Evolutionary conservation across 768 basidiomycete species (phyloP).

Genomic region (Xerocomellus amylosporus): DNA sequence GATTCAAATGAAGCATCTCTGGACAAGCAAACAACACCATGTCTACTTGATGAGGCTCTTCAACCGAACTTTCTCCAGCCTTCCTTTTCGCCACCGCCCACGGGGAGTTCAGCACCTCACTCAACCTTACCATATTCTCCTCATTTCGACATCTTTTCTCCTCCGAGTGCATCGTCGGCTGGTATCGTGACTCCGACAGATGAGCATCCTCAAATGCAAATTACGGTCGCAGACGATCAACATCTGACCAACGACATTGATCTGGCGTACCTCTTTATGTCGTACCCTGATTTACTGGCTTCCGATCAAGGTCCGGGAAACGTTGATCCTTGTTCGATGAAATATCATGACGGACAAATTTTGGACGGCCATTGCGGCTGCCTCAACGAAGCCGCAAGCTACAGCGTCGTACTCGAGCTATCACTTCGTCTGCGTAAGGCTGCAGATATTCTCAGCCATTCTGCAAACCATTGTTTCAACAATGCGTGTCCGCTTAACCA

Average conservation of each 20-base stretch:
- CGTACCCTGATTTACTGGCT: constrained; percentile 27
- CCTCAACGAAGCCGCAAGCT: constrained; percentile 50
- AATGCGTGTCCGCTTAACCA: constrained; percentile 39
- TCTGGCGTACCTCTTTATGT: constrained; percentile 40
- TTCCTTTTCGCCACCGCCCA: constrained; percentile 31
- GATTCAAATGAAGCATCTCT: constrained; percentile 5
- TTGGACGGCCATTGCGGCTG: constrained; percentile 52
- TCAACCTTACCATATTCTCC: constrained; percentile 13
- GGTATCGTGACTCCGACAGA: constrained; percentile 46
- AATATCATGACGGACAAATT: constrained; percentile 11
- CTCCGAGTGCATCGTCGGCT: constrained; percentile 31
- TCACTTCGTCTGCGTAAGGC: constrained; percentile 61
- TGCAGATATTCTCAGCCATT: constrained; percentile 51
- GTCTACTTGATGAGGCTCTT: constrained; percentile 5
- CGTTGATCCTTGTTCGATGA: constrained; percentile 9
- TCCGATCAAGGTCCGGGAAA: constrained; percentile 15
- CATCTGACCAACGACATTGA: constrained; percentile 39
- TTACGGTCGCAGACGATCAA: constrained; percentile 25
- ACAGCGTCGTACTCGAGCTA: constrained; percentile 62
- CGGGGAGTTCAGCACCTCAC: constrained; percentile 26
- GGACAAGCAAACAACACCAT: background rate
- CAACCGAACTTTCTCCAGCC: constrained; percentile 29
- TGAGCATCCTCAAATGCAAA: constrained; percentile 36
- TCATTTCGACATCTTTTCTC: constrained; percentile 22
- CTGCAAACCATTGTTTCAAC: constrained; percentile 37